Evolutionary conservation across 306 rosid species (phyloP), one percentile per base, ranked within the genome.

Genomic region (Cicer bijugum): DNA sequence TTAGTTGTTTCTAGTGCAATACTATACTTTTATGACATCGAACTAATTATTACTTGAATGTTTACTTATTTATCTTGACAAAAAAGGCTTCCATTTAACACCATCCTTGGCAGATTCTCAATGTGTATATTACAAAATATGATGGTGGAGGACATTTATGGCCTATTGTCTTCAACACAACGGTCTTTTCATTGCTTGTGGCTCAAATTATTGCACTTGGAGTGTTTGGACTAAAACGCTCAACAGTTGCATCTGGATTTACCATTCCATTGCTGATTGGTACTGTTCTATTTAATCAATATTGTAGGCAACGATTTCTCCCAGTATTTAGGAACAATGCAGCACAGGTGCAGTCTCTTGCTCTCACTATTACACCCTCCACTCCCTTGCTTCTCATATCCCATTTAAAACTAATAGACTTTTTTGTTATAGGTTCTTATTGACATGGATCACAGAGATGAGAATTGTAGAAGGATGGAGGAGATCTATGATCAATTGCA

Each of bases 151-250:
- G 99, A 63, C 88, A 82, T 6, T 85, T 64, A 16, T 95, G 99
- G 99, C 96, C 97, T 40, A 67, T 91, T 47, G 90, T 84, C 67
- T 96, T 87, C 88, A 86, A 84, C 78, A 83, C 97, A 38, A 59
- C 82, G 4, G 86, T 94, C 7, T 77, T 90, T 70, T 88, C 97
- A 47, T 79, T 94, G 89, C 70, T 84, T 59, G 19, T 88, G 7
- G 70, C 92, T 81, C 99, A 94, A 90, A 12, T 91, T 52, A 76
- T 94, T 44, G 97, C 97, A 67, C 84, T 94, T 5, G 97, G 96
- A 68, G 96, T 91, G 63, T 94, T 94, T 53, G 91, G 97, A 67
- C 39, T 91, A 45, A 94, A 85, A 82, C 78, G 40, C 7, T 87
- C 97, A 77, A 65, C 96, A 37, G 75, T 88, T 28, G 85, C 99